Evolutionary conservation across 495 filamentous ascomycete genomes (phyloP), one percentile per base, ranked within the genome.

Genomic region (Trichoderma orchidacearum): DNA sequence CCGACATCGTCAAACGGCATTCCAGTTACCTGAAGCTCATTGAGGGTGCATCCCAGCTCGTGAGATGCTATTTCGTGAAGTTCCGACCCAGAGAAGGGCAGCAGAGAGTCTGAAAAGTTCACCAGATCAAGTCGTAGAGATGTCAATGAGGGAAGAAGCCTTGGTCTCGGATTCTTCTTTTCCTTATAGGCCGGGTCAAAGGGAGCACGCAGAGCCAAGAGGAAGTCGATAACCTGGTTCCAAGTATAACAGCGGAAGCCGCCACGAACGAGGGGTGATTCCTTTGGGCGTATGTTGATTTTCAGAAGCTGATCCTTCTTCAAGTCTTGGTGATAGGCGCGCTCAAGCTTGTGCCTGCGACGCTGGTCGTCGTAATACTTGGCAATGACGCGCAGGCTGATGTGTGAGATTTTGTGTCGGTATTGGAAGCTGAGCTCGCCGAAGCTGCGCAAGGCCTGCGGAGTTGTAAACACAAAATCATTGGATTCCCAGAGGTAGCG

Each of bases 171-270:
- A 5, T 50, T 23, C 4, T 35, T 59, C 53, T 62, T 66, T 53
- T 62, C 13, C 50, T 27, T 3, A 61, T 34, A 55, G n/a, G n/a
- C 13, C n/a, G 32, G 63, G 48, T 71, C 68, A 51, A 63, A 70
- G 0, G 72, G 70, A 2, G 70, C 68, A 5, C 68, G 57, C 50
- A 78, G 32, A 17, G 70, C 70, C 27, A 61, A 63, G 13, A 78
- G 63, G 35, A 76, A 75, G 45, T 76, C 75, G 6, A 67, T 57
- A 18, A 74, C 53, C 56, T 76, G 75, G 36, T 67, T 63, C 75
- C 75, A 78, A 29, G 70, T 65, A 54, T 78, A 78, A 54, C 69
- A 67, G 13, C 73, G 70, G 50, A 75, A 72, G 11, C 75, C 75
- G 36, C 62, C 62, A 11, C 67, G 68, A 28, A 68, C 64, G 13